A percentile compares a stretch with the other conserved stretches of the same genome.
These are phyloP conservation scores for Fomitopsis pinicola DNA, from an alignment of 1,284 basidiomycete genomes.

Conservation along the genomic window DNA sequence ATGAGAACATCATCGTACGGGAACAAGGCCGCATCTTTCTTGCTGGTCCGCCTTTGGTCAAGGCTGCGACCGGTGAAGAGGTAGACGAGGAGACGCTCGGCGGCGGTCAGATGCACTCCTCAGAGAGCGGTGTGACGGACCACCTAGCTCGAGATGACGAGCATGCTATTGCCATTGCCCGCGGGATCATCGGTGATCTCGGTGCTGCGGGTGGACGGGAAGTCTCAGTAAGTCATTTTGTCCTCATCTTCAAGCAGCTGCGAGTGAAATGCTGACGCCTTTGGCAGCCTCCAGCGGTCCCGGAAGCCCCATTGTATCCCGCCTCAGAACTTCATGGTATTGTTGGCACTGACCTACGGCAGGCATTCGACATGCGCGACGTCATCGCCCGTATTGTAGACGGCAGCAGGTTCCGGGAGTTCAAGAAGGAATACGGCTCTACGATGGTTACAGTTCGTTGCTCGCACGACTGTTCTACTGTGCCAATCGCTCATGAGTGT, in stretches of 20 bases:
- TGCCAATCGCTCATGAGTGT: background rate
- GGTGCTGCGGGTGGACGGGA: conserved; percentile 53
- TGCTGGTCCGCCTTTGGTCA: conserved; percentile 94
- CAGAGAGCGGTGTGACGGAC: conserved; percentile 91
- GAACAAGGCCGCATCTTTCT: conserved; percentile 94
- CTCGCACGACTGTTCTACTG: background rate
- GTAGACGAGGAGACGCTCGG: conserved; percentile 92
- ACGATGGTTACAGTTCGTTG: conserved; percentile 81
- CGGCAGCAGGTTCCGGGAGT: conserved; percentile 89
- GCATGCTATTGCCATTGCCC: conserved; percentile 83
- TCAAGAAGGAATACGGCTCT: conserved; percentile 91
- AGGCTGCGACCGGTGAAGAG: conserved; percentile 91
- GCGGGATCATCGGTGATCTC: conserved; percentile 79
- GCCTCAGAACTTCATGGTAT: conserved; percentile 85
- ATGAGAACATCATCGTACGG: conserved; percentile 92
- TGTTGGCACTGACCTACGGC: conserved; percentile 84
- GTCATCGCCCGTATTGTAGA: conserved; percentile 91
- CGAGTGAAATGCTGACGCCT: conserved; percentile 3
- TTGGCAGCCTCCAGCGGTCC: conserved; percentile 46
- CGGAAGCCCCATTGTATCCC: conserved; percentile 79
- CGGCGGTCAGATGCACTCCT: conserved; percentile 92
- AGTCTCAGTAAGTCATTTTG: conserved; percentile 38
- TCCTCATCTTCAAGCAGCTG: background rate
- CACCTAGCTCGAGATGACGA: conserved; percentile 87
- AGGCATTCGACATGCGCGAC: conserved; percentile 91